These are phyloP conservation scores for Apiospora phragmitis DNA, from an alignment of 2,329 filamentous ascomycete genomes.

Conservation along the genomic window DNA sequence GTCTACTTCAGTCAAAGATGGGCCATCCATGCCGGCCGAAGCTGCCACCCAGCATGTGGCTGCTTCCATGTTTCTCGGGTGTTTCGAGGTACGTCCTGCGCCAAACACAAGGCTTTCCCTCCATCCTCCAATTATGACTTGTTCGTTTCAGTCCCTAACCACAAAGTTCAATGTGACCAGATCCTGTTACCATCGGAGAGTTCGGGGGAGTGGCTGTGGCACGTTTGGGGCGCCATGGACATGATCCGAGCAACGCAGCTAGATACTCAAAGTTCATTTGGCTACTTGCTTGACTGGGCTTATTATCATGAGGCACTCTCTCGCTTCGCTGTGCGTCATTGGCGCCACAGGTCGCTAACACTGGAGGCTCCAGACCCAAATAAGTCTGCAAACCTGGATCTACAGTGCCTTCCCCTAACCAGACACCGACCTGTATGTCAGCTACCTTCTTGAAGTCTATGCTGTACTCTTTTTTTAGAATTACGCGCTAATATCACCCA, in stretches of 20 bases:
- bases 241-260: constrained; percentile 18
- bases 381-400: no score
- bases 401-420: background rate
- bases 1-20: constrained; percentile 21
- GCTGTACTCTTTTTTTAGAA: background rate
- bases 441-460: background rate
- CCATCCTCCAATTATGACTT: background rate
- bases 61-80: constrained; percentile 31
- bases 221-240: constrained; percentile 26
- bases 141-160: background rate
- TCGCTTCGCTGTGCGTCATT: constrained; percentile 29
- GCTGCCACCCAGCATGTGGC: constrained; percentile 30
- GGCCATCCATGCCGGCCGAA: constrained; percentile 14
- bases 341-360: constrained; percentile 19
- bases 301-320: constrained; percentile 30
- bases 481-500: no score
- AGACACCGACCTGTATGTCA: constrained; percentile 14
- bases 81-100: constrained; percentile 26
- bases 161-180: constrained; percentile 12
- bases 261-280: constrained; percentile 12
- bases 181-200: constrained; percentile 24
- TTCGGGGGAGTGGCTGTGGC: constrained; percentile 30
- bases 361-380: background rate
- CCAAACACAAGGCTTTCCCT: background rate
- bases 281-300: constrained; percentile 28